Evolutionary conservation across 495 filamentous ascomycete species (phyloP).

Genomic region (Daldinia childiae): DNA sequence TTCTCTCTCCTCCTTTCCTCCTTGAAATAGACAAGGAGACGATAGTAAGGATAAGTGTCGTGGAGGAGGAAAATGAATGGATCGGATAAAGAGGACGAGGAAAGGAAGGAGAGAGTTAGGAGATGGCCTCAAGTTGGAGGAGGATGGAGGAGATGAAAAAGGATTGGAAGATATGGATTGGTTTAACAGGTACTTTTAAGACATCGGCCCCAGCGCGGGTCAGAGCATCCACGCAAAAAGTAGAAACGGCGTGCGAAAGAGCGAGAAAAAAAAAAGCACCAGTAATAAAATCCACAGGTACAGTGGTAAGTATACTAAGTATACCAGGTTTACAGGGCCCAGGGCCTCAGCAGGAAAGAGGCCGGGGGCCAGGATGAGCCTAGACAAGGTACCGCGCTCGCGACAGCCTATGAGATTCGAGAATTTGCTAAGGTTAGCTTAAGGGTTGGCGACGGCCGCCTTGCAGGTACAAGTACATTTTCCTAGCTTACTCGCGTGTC

Average conservation of each 20-base stretch:
- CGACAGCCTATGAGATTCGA: slow-evolving; percentile 36
- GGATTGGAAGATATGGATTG: slow-evolving; percentile 60
- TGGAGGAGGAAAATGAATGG: slow-evolving; percentile 58
- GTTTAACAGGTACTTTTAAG: slow-evolving; percentile 62
- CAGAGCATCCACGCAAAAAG: slow-evolving; percentile 33
- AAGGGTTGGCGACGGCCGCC: slow-evolving; percentile 33
- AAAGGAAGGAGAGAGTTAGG: slow-evolving; percentile 62
- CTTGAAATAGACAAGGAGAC: slow-evolving; percentile 54
- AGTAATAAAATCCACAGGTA: slow-evolving; percentile 9
- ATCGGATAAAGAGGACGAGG: slow-evolving; percentile 64
- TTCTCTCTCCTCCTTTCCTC: slow-evolving; percentile 54
- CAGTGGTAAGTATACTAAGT: slow-evolving; percentile 9
- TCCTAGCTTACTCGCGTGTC: slow-evolving; percentile 29
- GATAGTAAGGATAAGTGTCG: slow-evolving; percentile 49
- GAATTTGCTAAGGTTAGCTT: slow-evolving; percentile 29
- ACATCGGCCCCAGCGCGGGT: slow-evolving; percentile 49
- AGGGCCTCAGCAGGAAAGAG: slow-evolving; percentile 36
- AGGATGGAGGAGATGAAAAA: slow-evolving; percentile 64
- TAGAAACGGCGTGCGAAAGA: slow-evolving; percentile 11
- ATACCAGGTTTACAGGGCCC: slow-evolving; percentile 6
- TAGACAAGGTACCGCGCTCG: slow-evolving; percentile 45
- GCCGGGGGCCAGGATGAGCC: slow-evolving; percentile 45
- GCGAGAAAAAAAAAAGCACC: slow-evolving; percentile 11
- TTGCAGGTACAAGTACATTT: slow-evolving; percentile 31
- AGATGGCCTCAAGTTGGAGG: slow-evolving; percentile 67